Conservation (phyloP, 2,329 filamentous ascomycete species). For the Cladosporium sp. region DNA sequence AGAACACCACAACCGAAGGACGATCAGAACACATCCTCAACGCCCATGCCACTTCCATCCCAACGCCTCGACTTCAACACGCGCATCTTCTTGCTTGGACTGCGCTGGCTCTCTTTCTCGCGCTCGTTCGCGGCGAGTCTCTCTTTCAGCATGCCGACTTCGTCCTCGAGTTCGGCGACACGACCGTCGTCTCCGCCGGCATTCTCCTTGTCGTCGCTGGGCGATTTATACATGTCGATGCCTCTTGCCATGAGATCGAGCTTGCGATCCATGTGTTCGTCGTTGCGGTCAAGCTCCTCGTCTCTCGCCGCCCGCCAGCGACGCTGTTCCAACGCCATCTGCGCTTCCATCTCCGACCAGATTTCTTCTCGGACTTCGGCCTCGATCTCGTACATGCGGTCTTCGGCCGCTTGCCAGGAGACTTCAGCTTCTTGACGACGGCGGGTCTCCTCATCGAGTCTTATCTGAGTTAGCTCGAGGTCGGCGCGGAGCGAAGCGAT, state of each 20-base stretch:
- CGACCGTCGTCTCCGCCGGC: conserved; percentile 15
- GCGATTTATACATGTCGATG: conserved; percentile 45
- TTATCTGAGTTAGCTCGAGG: conserved; percentile 70
- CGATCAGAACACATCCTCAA: conserved; percentile 25
- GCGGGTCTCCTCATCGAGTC: conserved; percentile 70
- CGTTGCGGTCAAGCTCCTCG: conserved; percentile 72
- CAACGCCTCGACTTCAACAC: conserved; percentile 52
- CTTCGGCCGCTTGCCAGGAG: conserved; percentile 65
- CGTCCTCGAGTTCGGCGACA: conserved; percentile 43
- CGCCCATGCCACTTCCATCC: conserved; percentile 39
- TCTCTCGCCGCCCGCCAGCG: conserved; percentile 81
- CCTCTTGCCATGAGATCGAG: conserved; percentile 69
- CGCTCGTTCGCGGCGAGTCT: conserved; percentile 43
- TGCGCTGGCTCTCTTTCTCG: conserved; percentile 40
- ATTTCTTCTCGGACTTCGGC: conserved; percentile 86
- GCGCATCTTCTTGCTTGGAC: conserved; percentile 51
- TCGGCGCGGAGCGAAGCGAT: conserved; percentile 77
- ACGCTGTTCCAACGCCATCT: conserved; percentile 70
- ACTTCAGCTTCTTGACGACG: conserved; percentile 71
- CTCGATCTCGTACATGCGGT: conserved; percentile 72
- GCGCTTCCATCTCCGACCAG: conserved; percentile 78
- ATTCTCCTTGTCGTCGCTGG: conserved; percentile 37
- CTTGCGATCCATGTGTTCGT: conserved; percentile 87
- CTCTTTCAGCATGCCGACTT: conserved; percentile 46
- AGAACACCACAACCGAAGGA: neutral